Evolutionary conservation across 208 protist genomes (phyloP).

Genomic region (Wallacemonas sp.): DNA sequence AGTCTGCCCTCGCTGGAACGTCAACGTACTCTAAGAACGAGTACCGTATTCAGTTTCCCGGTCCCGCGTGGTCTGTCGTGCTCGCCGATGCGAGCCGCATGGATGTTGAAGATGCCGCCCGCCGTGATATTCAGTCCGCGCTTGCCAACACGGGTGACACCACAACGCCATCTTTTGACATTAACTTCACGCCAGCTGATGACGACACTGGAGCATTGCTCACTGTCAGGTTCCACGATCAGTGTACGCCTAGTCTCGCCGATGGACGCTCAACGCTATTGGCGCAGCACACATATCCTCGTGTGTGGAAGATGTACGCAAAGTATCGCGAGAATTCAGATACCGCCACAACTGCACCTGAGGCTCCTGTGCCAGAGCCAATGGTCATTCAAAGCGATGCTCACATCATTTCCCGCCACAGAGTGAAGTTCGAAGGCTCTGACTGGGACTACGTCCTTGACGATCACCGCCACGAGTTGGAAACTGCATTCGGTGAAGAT

Average conservation of each 20-base stretch:
- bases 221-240: constrained; percentile 9
- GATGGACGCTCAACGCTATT: constrained; percentile 18
- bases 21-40: neutral
- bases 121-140: constrained; percentile 8
- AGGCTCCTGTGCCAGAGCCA: constrained; percentile 12
- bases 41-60: constrained; percentile 25
- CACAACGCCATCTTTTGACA: constrained; percentile 1
- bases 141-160: constrained; percentile 7
- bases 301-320: constrained; percentile 22
- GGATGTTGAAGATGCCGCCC: neutral
- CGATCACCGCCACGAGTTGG: constrained; percentile 17
- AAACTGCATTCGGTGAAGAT: constrained; percentile 26
- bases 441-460: constrained; percentile 37
- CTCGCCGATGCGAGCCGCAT: neutral
- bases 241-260: constrained; percentile 16
- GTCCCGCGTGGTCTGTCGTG: constrained; percentile 21
- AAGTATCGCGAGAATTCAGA: constrained; percentile 3
- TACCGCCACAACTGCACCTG: neutral
- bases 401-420: constrained; percentile 29
- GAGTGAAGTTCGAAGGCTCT: constrained; percentile 39
- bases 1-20: constrained; percentile 1
- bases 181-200: neutral
- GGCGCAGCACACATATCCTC: constrained; percentile 16
- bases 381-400: constrained; percentile 10
- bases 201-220: constrained; percentile 1